Base-by-base conservation (phyloP, 495 filamentous ascomycete species). In the Neurospora sp. region DNA sequence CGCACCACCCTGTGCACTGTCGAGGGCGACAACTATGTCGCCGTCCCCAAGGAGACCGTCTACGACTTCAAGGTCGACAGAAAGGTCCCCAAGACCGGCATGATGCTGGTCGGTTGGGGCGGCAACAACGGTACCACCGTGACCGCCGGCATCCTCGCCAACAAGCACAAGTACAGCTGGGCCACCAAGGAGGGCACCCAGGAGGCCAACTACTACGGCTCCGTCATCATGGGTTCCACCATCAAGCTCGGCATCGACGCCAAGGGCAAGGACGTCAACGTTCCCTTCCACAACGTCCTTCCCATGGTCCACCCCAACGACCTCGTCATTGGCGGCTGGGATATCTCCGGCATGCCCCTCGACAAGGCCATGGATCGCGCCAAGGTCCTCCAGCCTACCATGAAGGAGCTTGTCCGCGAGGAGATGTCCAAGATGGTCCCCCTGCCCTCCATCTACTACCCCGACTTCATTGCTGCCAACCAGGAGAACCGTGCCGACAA, bases 301-400 rank as follows among this genome's bases (percentile, higher is more conserved):
- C 96, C 96, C 69, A 98, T 99, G 94, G 93, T 93, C 74, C 95
- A 98, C 83, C 96, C 96, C 75, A 97, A 99, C 83, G 94, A 99
- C 80, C 89, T 99, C 42, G 90, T 93, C 81, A 88, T 99, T 82
- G 95, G 96, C 78, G 96, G 96, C 75, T 99, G 96, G 96, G 96
- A 99, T 78, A 98, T 99, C 83, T 97, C 92, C 84, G 84, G 86
- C 79, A 85, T 97, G 89, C 91, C 95, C 82, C 86, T 99, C 48
- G 93, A 94, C 70, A 88, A 92, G 38, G 90, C 96, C 75, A 98
- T 98, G 96, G 96, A 99, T 79, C 92, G 96, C 79, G 96, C 96
- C 76, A 88, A 90, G 76, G 96, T 99, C 69, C 89, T 99, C 48
- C 94, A 99, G 86, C 96, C 96, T 41, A 90, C 91, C 66, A 88